A percentile compares a stretch with the other conserved stretches of the same genome.
Evolutionary conservation across 2,329 filamentous ascomycete genomes (phyloP).

Genomic region (Venturia aucupariae): DNA sequence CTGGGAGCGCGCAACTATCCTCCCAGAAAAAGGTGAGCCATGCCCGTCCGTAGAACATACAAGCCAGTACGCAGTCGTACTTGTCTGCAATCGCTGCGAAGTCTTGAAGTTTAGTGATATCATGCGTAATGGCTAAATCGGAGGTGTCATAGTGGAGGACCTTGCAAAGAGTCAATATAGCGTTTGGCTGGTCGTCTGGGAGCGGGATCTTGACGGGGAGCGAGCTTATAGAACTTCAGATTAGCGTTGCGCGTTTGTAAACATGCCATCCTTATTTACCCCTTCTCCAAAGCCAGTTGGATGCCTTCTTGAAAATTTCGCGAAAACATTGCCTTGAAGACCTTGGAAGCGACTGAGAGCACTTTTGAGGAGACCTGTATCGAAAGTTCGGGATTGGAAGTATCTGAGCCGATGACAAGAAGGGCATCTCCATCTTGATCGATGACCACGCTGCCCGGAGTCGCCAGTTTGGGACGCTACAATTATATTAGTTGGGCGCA

Average conservation of each 20-base stretch:
- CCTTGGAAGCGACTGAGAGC: neutral
- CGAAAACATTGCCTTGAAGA: constrained; percentile 5
- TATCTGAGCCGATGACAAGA: neutral
- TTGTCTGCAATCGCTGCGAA: neutral
- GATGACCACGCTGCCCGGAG: neutral
- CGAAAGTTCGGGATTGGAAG: neutral
- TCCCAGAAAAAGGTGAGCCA: neutral
- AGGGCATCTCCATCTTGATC: neutral
- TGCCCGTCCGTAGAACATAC: neutral
- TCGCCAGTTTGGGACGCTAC: neutral
- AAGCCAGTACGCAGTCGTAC: neutral
- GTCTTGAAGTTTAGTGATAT: neutral
- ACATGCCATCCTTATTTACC: neutral
- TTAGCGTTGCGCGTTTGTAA: neutral
- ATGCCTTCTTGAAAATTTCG: neutral
- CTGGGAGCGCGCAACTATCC: neutral
- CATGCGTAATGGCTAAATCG: neutral
- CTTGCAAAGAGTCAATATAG: neutral
- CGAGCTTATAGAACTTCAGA: neutral
- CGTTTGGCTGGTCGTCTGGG: neutral
- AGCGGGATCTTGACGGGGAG: neutral
- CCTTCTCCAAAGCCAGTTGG: neutral
- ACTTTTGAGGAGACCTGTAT: constrained; percentile 1
- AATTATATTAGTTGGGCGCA: neutral
- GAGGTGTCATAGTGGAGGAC: neutral